Evolutionary conservation across 495 filamentous ascomycete genomes (phyloP), one percentile per base, ranked within the genome.

Genomic region (Penicillium crystallinum): DNA sequence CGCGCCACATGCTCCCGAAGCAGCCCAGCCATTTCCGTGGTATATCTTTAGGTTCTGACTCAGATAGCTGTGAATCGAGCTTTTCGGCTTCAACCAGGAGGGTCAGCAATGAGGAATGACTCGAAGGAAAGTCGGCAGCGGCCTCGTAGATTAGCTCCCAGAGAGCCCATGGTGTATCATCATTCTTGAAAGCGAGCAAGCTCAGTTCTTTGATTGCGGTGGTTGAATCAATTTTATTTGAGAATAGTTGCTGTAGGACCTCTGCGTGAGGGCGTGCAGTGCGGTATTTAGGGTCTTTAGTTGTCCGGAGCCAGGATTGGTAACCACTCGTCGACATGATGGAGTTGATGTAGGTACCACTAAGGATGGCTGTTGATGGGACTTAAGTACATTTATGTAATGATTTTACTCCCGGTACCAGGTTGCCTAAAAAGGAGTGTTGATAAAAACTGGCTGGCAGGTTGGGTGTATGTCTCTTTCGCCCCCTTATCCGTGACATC

Each of bases 121-220:
- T 43, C 14, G 23, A 43, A 43, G 22, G 22, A 43, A 43, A 15
- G 3, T 43, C 40, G 40, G 40, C 40, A 43, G 40, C 40, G 40
- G 40, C 40, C 40, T 43, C 40, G 29, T 43, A 43, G 40, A 43
- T 29, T 1, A 43, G 22, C 14, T 29, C 23, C 40, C 40, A 43
- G 40, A 43, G 40, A 15, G 40, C 40, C 40, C 40, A 43, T 29
- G 40, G 40, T n/a, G 40, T 43, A 43, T 43, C 23, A 29, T 43
- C 40, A 17, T 43, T 43, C 8, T n/a, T 43, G 22, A 29, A 43
- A 17, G 27, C 40, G 40, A 43, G 40, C 5, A 17, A 43, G 14
- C 22, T 43, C 23, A 43, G 22, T 17, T 29, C 23, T 29, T 43
- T 43, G 14, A 17, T 17, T 43, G 40, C 40, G 23, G 40, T 43